Evolutionary conservation across 169 alveolate species (phyloP).

Genomic region (Babesia caballi): DNA sequence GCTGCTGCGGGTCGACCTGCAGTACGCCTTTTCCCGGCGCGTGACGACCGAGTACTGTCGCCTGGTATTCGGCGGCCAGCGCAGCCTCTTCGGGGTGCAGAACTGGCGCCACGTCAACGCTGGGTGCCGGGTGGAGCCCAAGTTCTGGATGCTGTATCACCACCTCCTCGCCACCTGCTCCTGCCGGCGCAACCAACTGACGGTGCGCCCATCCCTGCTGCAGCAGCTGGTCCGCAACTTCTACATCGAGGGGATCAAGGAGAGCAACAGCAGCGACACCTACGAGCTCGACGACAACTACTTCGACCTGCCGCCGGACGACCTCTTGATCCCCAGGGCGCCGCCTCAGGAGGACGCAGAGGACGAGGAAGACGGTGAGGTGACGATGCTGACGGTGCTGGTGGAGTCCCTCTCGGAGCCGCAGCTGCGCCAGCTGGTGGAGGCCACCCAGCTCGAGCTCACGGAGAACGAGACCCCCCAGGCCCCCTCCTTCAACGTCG

Average conservation of each 20-base stretch:
- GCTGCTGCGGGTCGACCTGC: not conserved
- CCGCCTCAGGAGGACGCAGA: too few species aligned
- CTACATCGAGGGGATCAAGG: constrained; percentile 11
- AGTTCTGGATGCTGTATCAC: constrained; percentile 47
- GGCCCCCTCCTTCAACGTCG: not conserved
- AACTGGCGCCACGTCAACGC: constrained; percentile 57
- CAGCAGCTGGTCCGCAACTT: constrained; percentile 47
- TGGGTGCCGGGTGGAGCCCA: constrained; percentile 23
- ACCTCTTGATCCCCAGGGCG: constrained; percentile 1
- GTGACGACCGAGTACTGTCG: constrained; percentile 15
- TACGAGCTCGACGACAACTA: not conserved
- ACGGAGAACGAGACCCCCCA: not conserved
- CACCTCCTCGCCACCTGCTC: constrained; percentile 34
- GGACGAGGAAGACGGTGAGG: too few species aligned
- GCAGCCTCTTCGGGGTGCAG: constrained; percentile 48
- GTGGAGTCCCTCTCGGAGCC: constrained; percentile 22
- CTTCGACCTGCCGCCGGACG: constrained; percentile 3
- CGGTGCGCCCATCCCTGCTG: constrained; percentile 22
- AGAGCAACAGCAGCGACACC: not conserved
- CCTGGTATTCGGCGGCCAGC: constrained; percentile 15
- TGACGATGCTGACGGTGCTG: not conserved
- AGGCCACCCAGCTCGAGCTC: not conserved
- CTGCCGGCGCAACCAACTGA: constrained; percentile 37
- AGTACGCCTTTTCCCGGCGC: not conserved
- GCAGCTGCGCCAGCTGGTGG: constrained; percentile 11